These are phyloP conservation scores for Beta lomatogona DNA, from an alignment of 179 eudicot genomes.

Conservation along the genomic window DNA sequence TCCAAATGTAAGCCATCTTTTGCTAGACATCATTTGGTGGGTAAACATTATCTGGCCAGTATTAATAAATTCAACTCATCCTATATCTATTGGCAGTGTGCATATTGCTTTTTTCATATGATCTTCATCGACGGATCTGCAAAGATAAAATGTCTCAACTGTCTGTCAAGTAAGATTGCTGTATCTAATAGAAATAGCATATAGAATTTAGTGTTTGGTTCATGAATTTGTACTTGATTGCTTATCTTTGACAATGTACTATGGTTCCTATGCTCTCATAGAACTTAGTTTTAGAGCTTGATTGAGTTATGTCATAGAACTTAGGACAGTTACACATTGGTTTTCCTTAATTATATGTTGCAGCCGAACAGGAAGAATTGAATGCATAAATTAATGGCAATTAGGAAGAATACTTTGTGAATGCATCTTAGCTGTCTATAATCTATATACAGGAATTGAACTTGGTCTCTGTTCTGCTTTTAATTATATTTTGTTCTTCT, in stretches of 20 bases:
- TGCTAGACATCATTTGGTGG: constrained; percentile 10
- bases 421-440: neutral
- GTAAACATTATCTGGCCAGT: neutral
- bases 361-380: neutral
- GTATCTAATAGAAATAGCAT: constrained; percentile 5
- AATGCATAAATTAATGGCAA: constrained; percentile 9
- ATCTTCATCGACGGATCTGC: constrained; percentile 63
- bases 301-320: neutral
- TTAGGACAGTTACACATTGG: neutral
- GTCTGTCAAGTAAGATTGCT: constrained; percentile 62
- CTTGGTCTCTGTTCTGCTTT: neutral
- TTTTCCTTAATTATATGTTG: neutral
- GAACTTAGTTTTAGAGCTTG: neutral
- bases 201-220: neutral
- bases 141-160: constrained; percentile 47
- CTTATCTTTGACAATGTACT: neutral
- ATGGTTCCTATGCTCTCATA: neutral
- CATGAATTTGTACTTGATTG: neutral
- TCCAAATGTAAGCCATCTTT: constrained; percentile 68
- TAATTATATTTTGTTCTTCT: neutral
- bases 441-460: neutral
- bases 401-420: constrained; percentile 1
- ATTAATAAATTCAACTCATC: neutral
- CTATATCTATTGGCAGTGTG: constrained; percentile 50
- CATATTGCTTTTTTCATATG: constrained; percentile 66